Evolutionary conservation across 23 red algal genomes (phyloP), one percentile per base, ranked within the genome.

Genomic region (Gracilaria domingensis): DNA sequence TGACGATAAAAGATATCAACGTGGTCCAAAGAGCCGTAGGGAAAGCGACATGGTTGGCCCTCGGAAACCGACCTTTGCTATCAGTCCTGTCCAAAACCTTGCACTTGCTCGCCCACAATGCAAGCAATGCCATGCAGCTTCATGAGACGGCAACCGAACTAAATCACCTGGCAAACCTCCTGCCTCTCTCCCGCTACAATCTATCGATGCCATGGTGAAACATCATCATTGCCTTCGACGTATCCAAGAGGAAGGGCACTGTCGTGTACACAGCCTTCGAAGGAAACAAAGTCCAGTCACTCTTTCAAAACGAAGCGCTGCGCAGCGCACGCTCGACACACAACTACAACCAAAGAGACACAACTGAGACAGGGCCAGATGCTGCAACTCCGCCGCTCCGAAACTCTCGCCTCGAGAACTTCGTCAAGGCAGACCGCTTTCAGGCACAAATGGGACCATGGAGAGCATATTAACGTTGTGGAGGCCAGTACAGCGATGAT

Each of bases 381-480:
- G 42, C 4, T 45, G 65, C 1, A 70, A 25, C 1, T 4, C 14
- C 14, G 12, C 3, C 23, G 13, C 65, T 70, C 4, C 28, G 65
- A 70, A 70, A 38, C 2, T 4, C 65, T 1, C 30, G 11, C 25
- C 1, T 70, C 28, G 65, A 70, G 18, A 34, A 34, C 65, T 33
- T 70, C 25, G 12, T 70, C 12, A 33, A 70, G 18, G 35, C 23
- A 1, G 11, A 37, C 4, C 6, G 80, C 80, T 21, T 83, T 83
- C 33, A 11, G 24, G 4, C 80, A 83, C 55, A 5, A 5, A 38
- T 34, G 50, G 53, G 0, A 24, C 28, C 23, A 29, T 0, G 0
- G 13, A 7, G 53, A 83, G 54, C 80, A 83, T 18, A 83, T 83
- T 62, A 83, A 62, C 55, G 35, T 58, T 11, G 11, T 83, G 23